Conservation (phyloP, 305 asterid genomes). For the Fraxinus sp. region DNA sequence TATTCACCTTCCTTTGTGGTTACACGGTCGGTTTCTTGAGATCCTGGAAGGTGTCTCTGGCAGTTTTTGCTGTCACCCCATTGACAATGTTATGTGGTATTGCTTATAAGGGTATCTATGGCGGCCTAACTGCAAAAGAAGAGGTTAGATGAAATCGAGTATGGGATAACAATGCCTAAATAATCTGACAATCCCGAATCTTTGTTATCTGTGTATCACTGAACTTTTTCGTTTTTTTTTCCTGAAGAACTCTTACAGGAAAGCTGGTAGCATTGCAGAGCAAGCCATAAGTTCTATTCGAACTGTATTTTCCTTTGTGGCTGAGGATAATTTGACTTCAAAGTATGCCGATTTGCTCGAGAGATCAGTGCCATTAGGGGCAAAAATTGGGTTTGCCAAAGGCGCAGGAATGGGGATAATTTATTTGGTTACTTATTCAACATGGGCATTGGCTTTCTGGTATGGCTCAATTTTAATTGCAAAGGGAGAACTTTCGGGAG, state of each 20-base stretch:
- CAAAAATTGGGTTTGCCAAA: constrained; percentile 74
- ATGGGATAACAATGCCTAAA: background rate
- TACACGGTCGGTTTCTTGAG: constrained; percentile 61
- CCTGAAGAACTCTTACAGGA: constrained; percentile 65
- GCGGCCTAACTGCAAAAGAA: constrained; percentile 76
- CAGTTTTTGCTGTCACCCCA: constrained; percentile 81
- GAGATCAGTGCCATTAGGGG: constrained; percentile 56
- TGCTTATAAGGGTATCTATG: constrained; percentile 75
- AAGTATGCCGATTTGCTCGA: constrained; percentile 51
- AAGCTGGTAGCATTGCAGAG: constrained; percentile 74
- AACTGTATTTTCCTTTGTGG: constrained; percentile 76
- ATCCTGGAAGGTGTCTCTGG: constrained; percentile 71
- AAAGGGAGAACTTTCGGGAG: constrained; percentile 50
- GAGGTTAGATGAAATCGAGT: constrained; percentile 45
- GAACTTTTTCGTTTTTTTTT: constrained; percentile 11
- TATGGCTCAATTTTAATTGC: constrained; percentile 69
- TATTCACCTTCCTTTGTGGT: constrained; percentile 76
- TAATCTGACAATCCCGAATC: background rate
- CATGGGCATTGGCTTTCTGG: constrained; percentile 95
- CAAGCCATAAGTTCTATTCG: constrained; percentile 74
- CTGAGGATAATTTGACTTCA: constrained; percentile 64
- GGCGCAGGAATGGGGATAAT: constrained; percentile 81
- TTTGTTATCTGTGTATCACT: background rate
- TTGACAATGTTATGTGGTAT: constrained; percentile 78
- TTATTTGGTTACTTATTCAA: constrained; percentile 69